Base-by-base conservation (phyloP, 2,329 filamentous ascomycete species). In the Metarhizium album region DNA sequence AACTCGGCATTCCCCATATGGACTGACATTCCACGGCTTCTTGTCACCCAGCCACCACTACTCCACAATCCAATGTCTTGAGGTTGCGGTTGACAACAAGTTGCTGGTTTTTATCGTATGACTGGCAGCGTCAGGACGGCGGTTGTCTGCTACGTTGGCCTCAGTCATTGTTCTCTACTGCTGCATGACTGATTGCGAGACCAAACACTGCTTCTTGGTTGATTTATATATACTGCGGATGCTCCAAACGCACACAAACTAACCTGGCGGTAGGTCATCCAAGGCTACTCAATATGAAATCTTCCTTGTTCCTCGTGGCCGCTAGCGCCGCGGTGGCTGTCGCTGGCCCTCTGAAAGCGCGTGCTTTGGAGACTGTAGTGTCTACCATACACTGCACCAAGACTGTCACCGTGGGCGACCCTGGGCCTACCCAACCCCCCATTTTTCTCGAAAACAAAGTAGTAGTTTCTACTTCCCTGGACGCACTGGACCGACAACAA, bases 281-380 rank as follows among this genome's bases (percentile, higher is more conserved):
- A 42, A 38, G 6, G 14, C 29, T 37, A 20, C 31, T 42, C 49
- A 47, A 29, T 55, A 79, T 79, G 75, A 78, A 75, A 70, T 65
- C 70, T 45, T 74, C 74, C 46, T 53, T 72, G 51, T 64, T 72
- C 56, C 63, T 79, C 57, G 64, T 67, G 56, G 65, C 68, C 57
- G 66, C 72, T 55, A 66, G 72, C 60, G 72, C 74, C 58, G 55
- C 74, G 48, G 55, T 77, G 62, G 73, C 69, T 50, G 58, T 67
- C 52, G 74, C 74, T 58, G 60, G 63, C 47, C 75, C 74, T 50
- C 61, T 75, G 35, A 55, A 66, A 51, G 68, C 69, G 59, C 68
- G 74, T 48, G 66, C 56, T 45, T 55, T 70, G 53, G 58, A 69
- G 53, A 74, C 68, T 29, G 58, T 71, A 3, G 61, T 63, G 59